Evolutionary conservation across 345 rosid species (phyloP), one percentile per base, ranked within the genome.

Genomic region (Ceriops tagal): DNA sequence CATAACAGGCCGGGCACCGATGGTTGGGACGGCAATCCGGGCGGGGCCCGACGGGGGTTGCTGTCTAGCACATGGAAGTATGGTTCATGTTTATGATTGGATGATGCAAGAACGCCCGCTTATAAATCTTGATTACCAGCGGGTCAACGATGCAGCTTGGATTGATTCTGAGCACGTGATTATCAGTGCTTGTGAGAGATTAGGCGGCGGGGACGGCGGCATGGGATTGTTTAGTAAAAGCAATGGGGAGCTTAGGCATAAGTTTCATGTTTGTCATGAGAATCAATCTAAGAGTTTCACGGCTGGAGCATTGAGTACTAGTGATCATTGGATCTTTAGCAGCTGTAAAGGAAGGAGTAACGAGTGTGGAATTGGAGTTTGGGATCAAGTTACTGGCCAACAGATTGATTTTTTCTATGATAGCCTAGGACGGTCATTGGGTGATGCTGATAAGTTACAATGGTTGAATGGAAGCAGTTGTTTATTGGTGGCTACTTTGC

Each of bases 21-120:
- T 98, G 6, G 99, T 92, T 24, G 99, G 97, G 47, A 92, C 98
- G 0, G 98, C 96, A 26, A 86, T 95, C 59, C 88, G 99, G 27
- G 99, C 98, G 0, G 96, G 93, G 1, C 98, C 98, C 0, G 91
- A 88, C 46, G 99, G 98, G 3, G 99, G 99, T 6, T 90, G 96
- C 77, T 89, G 96, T 47, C 96, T 95, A 30, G 99, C 92, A 0
- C 99, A 95, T 51, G 99, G 99, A 2, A 88, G 93, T 56, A 70
- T 95, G 53, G 99, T 92, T 5, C 99, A 85, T 53, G 96, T 92
- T 34, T 92, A 81, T 52, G 93, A 95, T 65, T 95, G 99, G 99
- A 86, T 73, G 85, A 70, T 92, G 55, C 97, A 92, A 66, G 97
- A 95, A 74, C 91, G 84, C 49, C 90, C 80, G 8, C 85, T 93